phyloP scores from a whole-genome alignment of 2,329 filamentous ascomycete species.

The Trichoderma koningii region DNA sequence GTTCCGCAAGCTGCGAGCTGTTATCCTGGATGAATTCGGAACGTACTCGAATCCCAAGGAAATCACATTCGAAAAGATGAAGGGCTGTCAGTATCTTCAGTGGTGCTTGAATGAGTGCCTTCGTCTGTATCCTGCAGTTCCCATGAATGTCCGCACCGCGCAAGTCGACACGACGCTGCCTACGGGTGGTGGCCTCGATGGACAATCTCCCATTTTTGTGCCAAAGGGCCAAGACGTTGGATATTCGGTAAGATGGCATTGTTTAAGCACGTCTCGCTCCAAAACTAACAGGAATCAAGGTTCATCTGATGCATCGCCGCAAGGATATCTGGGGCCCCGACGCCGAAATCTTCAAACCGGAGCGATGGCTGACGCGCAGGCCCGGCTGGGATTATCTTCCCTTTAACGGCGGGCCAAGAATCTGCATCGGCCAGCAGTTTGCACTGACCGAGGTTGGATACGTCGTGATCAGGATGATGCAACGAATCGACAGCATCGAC shows the following conservation, averaged over 20 bases:
- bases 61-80: conserved; percentile 34
- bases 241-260: conserved; percentile 36
- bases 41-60: conserved; percentile 36
- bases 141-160: conserved; percentile 33
- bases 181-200: conserved; percentile 52
- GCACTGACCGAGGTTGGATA: conserved; percentile 34
- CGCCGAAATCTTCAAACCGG: conserved; percentile 45
- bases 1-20: conserved; percentile 47
- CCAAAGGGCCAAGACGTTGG: conserved; percentile 48
- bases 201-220: conserved; percentile 51
- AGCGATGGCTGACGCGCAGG: conserved; percentile 40
- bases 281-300: conserved; percentile 24
- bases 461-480: conserved; percentile 32
- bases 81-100: conserved; percentile 33
- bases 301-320: conserved; percentile 42
- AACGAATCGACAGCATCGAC: conserved; percentile 32
- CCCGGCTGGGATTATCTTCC: conserved; percentile 36
- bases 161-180: conserved; percentile 51
- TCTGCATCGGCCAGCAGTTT: conserved; percentile 37
- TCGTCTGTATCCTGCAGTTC: conserved; percentile 33
- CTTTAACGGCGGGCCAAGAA: conserved; percentile 36
- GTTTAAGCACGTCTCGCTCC: too few species aligned
- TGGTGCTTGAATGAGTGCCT: conserved; percentile 34
- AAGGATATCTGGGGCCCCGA: conserved; percentile 45
- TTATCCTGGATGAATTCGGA: conserved; percentile 54